Evolutionary conservation across 768 basidiomycete species (phyloP).

Genomic region (Mycena kentingensis): DNA sequence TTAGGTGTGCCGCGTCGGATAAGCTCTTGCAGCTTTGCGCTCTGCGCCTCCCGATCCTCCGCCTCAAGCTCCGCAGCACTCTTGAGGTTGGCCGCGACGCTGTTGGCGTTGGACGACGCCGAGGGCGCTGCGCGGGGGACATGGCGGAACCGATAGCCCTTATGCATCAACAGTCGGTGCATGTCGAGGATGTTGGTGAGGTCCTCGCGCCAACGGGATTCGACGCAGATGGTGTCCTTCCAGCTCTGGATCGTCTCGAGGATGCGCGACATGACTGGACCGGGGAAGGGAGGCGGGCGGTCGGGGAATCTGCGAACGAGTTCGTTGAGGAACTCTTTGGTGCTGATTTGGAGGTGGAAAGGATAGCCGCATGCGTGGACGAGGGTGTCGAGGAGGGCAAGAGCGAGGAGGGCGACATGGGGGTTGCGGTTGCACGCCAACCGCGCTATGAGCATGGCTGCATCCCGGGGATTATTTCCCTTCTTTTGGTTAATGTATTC

Average conservation of each 20-base stretch:
- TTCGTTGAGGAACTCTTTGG: constrained; percentile 98
- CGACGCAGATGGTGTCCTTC: constrained; percentile 90
- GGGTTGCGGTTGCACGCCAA: constrained; percentile 92
- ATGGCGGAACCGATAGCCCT: constrained; percentile 83
- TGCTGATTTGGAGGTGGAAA: constrained; percentile 93
- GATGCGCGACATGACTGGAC: constrained; percentile 92
- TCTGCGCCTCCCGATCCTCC: constrained; percentile 93
- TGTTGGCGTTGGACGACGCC: constrained; percentile 32
- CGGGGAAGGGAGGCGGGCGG: constrained; percentile 92
- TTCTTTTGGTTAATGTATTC: constrained; percentile 94
- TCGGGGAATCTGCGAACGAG: constrained; percentile 97
- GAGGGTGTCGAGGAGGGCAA: constrained; percentile 86
- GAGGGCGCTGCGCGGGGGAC: constrained; percentile 34
- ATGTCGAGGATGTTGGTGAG: constrained; percentile 97
- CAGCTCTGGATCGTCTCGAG: constrained; percentile 90
- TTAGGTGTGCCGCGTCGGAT: constrained; percentile 94
- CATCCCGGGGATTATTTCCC: constrained; percentile 94
- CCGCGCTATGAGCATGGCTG: constrained; percentile 79
- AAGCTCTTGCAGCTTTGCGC: constrained; percentile 97
- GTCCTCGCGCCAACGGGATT: constrained; percentile 94
- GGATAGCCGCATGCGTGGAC: constrained; percentile 97
- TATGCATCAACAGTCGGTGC: constrained; percentile 92
- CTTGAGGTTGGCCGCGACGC: constrained; percentile 65
- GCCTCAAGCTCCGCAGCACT: constrained; percentile 94
- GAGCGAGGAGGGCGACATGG: constrained; percentile 84